Evolutionary conservation across 768 basidiomycete species (phyloP), one percentile per base, ranked within the genome.

Genomic region (Fibroporia radiculosa): DNA sequence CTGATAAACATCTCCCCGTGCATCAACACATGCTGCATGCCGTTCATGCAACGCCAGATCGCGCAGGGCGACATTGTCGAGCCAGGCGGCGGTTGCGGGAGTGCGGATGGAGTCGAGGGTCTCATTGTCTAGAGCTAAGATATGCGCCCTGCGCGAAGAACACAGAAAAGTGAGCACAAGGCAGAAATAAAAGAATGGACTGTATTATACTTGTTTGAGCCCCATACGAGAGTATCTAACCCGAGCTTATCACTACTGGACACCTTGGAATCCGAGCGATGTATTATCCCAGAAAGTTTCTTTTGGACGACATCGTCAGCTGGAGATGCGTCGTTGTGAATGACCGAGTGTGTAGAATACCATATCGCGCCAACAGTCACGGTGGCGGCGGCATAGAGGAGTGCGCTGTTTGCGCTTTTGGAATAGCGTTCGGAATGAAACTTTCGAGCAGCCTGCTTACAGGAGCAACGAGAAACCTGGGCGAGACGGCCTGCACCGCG

Each of bases 1-100:
- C 53, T 90, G 86, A 55, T 87, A 84, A 2, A 89, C 80, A 53
- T 93, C 82, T 20, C 89, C 90, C 27, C 75, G 71, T 6, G 77
- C 78, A 56, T 91, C 87, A 16, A 91, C 76, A 49, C 84, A 88
- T 12, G 80, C 87, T 1, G 78, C 84, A 50, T 84, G 78, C 25
- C 64, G 66, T 45, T 74, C 69, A 42, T 88, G 80, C 22, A 91
- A 63, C 11, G 72, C 78, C 28, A 91, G 58, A 55, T 91, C 86
- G 7, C 86, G 77, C 12, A 92, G 68, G 3, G 86, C 84, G 37
- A 81, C 70, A 45, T 75, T 74, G 41, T 80, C 69, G 25, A 92
- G 64, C 76, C 82, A 85, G 18, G 63, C 60, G 1, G 67, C 73
- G 44, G 72, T 59, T 0, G 70, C 63, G 1, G 82, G 84, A 6